phyloP scores from a whole-genome alignment of 1,139 yeast species.

The Sugiyamaella grinbergsii region DNA sequence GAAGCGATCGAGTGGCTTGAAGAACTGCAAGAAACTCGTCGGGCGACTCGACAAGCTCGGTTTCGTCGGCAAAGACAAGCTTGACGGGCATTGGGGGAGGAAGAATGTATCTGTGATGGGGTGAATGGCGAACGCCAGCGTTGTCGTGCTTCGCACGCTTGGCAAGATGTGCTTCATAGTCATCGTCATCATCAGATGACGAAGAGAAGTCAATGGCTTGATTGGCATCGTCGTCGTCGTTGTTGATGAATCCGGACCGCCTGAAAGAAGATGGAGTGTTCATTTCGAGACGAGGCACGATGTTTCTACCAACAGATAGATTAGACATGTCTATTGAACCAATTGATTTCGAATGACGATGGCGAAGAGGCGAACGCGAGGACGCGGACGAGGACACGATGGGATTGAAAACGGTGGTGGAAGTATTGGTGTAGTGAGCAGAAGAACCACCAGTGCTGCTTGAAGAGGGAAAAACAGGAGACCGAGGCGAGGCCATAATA shows the following conservation, averaged over 20 bases:
- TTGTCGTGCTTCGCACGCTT: constrained; percentile 6
- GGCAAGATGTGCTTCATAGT: constrained; percentile 17
- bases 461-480: no score
- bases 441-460: neutral
- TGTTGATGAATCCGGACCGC: neutral
- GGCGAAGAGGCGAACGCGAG: constrained; percentile 13
- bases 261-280: constrained; percentile 3
- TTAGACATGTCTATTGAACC: constrained; percentile 18
- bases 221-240: constrained; percentile 1
- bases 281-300: constrained; percentile 20
- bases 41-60: constrained; percentile 36
- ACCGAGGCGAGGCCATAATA: no score
- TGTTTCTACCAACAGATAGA: constrained; percentile 8
- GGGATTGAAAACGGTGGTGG: neutral
- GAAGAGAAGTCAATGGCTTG: constrained; percentile 19
- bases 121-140: neutral
- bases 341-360: constrained; percentile 26
- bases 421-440: neutral
- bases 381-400: neutral
- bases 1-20: constrained; percentile 47
- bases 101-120: constrained; percentile 8
- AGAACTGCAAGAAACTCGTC: constrained; percentile 44
- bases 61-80: constrained; percentile 32
- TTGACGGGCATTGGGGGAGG: constrained; percentile 36
- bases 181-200: constrained; percentile 17